phyloP scores from a whole-genome alignment of 192 early-diverging fungal species.

The Coemansia sp. region DNA sequence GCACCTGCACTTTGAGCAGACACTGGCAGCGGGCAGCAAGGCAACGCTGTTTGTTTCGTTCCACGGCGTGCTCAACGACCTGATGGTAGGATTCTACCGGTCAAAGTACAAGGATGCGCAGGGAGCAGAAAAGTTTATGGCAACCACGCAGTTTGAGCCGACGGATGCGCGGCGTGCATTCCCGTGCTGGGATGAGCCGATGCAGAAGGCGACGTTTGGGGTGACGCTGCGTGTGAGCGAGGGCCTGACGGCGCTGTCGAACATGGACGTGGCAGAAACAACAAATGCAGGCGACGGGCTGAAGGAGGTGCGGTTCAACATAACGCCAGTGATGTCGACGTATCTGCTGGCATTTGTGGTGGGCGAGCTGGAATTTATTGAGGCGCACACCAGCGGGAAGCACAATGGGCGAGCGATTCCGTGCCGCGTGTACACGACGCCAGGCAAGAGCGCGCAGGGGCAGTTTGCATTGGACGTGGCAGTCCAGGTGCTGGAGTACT shows the following conservation, averaged over 20 bases:
- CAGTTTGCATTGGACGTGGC: conserved; percentile 72
- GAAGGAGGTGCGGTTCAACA: conserved; percentile 65
- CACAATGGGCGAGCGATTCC: conserved; percentile 54
- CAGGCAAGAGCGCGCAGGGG: conserved; percentile 62
- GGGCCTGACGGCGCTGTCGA: conserved; percentile 67
- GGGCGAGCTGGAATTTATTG: conserved; percentile 77
- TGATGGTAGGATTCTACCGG: conserved; percentile 95
- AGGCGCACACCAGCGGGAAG: conserved; percentile 36
- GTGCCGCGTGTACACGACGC: conserved; percentile 68
- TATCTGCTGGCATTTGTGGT: conserved; percentile 76
- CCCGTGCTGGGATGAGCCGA: conserved; percentile 98
- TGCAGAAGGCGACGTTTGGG: conserved; percentile 87
- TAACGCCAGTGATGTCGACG: conserved; percentile 78
- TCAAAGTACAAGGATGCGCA: conserved; percentile 68
- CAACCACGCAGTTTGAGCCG: conserved; percentile 90
- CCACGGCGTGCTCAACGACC: conserved; percentile 72
- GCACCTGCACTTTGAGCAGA: conserved; percentile 62
- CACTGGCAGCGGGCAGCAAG: conserved; percentile 53
- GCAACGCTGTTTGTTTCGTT: conserved; percentile 62
- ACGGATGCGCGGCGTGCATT: conserved; percentile 81
- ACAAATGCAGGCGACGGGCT: conserved; percentile 40
- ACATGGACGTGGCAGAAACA: conserved; percentile 59
- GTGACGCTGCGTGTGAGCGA: conserved; percentile 61
- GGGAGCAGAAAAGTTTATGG: conserved; percentile 66
- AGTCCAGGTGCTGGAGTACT: conserved; percentile 66